Evolutionary conservation across 257 asterid genomes (phyloP), one percentile per base, ranked within the genome.

Genomic region (Ajuga chamaepitys): DNA sequence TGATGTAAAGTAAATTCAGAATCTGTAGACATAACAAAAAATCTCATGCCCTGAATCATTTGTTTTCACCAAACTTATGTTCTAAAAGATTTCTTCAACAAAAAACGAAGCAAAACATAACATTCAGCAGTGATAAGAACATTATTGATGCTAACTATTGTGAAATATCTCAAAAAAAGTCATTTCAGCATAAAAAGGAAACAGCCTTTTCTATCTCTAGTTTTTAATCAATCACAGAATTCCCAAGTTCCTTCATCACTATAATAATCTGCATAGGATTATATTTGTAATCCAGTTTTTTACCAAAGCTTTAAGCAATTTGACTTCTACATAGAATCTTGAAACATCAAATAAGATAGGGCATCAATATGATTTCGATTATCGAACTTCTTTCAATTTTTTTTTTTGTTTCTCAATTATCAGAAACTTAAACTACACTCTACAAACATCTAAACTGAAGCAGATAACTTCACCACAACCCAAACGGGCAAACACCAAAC

Each of bases 181-280:
- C 38, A 61, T 42, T 48, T 26, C 59, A 20, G 9, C 67, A 55
- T 13, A 55, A 24, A n/a, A 54, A 18, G 24, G n/a, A 68, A 74
- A 61, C 52, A 21, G 52, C 21, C 7, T 18, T 18, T 12, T 32
- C 21, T 17, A 7, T 26, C 26, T 9, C 12, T 24, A 41, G 24
- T 1, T 2, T 66, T 41, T 53, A 68, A 35, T 38, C 40, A 58
- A 70, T 21, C 26, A 64, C n/a, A 53, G 8, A 47, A 40, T 34
- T 14, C 26, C 28, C 68, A 52, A 20, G 35, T 24, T 14, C 28
- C 46, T 50, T 40, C 18, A 66, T 9, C 54, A 64, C 21, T 45
- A 55, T 10, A 35, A 64, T 2, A 5, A 58, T 20, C 1, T 13
- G 20, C 58, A 18, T 26, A 34, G 51, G 22, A 30, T 21, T 8